Percentiles rank a stretch among this genome's conserved stretches.
Conservation (phyloP, 129 eudicot species). For the Erigeron canadensis region DNA sequence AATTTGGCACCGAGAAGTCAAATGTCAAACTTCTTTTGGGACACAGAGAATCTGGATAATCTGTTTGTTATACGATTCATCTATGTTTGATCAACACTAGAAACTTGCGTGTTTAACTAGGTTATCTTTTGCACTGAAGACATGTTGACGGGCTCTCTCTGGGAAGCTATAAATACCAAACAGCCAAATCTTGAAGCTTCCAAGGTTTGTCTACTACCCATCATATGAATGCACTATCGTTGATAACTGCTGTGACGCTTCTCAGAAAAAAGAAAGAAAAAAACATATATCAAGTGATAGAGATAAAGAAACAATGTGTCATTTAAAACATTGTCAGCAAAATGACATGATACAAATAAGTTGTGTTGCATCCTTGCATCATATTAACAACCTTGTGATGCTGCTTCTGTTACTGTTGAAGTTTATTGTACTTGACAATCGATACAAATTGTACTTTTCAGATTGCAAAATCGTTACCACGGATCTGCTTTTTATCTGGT, state of each 20-base stretch:
- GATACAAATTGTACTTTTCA: constrained; percentile 22
- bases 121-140: constrained; percentile 79
- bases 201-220: constrained; percentile 41
- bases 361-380: background rate
- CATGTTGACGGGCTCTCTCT: constrained; percentile 73
- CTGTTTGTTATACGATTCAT: background rate
- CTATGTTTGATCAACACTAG: background rate
- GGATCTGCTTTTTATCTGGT: constrained; percentile 90
- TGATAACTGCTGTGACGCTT: too few species aligned
- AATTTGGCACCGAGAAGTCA: background rate
- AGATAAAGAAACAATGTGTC: too few species aligned
- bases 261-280: too few species aligned
- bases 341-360: background rate
- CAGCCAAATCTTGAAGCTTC: constrained; percentile 65
- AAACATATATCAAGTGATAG: too few species aligned
- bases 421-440: constrained; percentile 3
- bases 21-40: background rate
- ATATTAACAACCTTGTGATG: background rate
- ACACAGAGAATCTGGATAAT: constrained; percentile 3
- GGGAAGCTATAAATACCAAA: constrained; percentile 90
- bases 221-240: background rate
- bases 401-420: constrained; percentile 6
- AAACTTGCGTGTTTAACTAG: constrained; percentile 32
- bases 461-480: constrained; percentile 72
- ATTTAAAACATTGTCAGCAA: background rate